A percentile compares a stretch with the other conserved stretches of the same genome.
Evolutionary conservation across 2,329 filamentous ascomycete species (phyloP).

Genomic region (Colletotrichum horii): DNA sequence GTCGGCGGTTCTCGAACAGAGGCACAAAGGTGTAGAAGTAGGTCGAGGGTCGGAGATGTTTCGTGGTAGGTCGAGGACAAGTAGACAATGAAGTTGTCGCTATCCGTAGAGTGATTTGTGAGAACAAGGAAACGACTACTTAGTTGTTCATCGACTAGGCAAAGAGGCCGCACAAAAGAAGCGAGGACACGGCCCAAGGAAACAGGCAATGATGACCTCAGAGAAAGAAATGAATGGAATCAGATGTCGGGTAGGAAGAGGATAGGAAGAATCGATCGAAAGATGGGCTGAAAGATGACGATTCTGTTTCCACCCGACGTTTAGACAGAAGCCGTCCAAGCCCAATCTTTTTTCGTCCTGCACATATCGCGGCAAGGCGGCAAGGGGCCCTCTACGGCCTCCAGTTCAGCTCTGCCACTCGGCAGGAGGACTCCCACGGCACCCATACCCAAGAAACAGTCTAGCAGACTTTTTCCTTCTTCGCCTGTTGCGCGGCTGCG

Average conservation of each 20-base stretch:
- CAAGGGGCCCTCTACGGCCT: not conserved
- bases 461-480: not conserved
- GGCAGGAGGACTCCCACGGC: constrained; percentile 4
- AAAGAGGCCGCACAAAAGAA: constrained; percentile 12
- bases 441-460: not conserved
- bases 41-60: constrained; percentile 6
- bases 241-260: not conserved
- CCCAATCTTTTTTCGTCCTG: constrained; percentile 4
- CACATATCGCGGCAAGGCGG: constrained; percentile 9
- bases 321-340: not conserved
- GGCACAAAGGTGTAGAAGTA: constrained; percentile 19
- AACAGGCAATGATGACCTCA: constrained; percentile 13
- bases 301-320: constrained; percentile 20
- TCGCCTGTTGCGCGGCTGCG: not conserved
- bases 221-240: not conserved
- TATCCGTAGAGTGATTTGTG: not conserved
- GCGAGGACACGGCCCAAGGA: not conserved
- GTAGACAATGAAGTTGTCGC: constrained; percentile 11
- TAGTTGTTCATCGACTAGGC: not conserved
- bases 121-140: not conserved
- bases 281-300: constrained; percentile 18
- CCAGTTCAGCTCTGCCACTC: constrained; percentile 1
- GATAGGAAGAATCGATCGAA: constrained; percentile 1
- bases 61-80: not conserved
- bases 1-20: not conserved